Evolutionary conservation across 169 alveolate genomes (phyloP).

Genomic region (Eimeria maxima): DNA sequence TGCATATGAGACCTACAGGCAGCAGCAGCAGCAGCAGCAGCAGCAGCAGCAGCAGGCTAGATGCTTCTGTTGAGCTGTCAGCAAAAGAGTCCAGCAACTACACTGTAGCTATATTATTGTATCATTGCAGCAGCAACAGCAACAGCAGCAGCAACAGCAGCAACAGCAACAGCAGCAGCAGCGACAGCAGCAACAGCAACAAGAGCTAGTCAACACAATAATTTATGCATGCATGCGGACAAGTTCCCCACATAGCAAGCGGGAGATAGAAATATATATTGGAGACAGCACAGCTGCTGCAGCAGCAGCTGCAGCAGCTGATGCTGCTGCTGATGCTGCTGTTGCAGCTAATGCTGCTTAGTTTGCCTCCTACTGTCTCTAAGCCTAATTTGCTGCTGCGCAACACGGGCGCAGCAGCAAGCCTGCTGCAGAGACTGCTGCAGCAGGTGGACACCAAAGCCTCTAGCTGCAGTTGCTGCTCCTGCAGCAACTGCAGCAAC

Average conservation of each 20-base stretch:
- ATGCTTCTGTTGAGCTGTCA: neutral
- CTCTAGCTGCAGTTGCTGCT: neutral
- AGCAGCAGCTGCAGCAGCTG: neutral
- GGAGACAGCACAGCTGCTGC: neutral
- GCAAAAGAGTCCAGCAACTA: too few species aligned
- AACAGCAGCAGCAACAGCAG: constrained; percentile 37
- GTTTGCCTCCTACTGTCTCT: neutral
- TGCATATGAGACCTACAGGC: neutral
- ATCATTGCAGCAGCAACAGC: neutral
- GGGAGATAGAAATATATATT: neutral
- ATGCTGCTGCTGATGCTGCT: neutral
- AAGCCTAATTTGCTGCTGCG: neutral
- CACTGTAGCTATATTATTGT: too few species aligned
- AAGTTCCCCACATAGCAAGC: neutral
- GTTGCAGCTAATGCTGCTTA: neutral
- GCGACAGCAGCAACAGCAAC: neutral
- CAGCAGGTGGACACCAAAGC: too few species aligned
- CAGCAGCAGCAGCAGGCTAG: neutral
- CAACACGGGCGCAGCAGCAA: neutral
- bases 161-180: constrained; percentile 41
- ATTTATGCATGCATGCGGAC: too few species aligned
- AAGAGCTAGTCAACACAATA: neutral
- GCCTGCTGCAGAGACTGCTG: neutral
- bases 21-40: constrained; percentile 33
- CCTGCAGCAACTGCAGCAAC: neutral